Conservation (phyloP, 805 yeast species). For the Limtongia smithiae region DNA sequence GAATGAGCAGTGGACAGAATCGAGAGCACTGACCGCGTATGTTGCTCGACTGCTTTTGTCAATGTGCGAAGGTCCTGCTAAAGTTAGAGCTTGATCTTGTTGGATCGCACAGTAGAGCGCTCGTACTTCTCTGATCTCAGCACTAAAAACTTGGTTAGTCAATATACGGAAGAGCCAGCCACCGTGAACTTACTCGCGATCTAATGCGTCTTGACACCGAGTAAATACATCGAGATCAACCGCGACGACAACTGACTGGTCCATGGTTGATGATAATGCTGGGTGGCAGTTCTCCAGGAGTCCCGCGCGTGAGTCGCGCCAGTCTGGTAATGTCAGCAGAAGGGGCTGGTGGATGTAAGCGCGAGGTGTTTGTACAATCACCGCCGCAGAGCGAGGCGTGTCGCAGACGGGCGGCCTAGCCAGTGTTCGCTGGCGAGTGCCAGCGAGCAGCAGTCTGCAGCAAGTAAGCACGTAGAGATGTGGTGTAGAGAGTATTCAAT, state of each 20-base stretch:
- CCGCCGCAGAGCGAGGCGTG: no score
- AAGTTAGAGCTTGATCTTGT: conserved; percentile 1
- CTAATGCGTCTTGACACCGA: conserved; percentile 9
- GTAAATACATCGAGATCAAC: conserved; percentile 6
- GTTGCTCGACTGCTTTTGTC: conserved; percentile 9
- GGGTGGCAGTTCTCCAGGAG: no score
- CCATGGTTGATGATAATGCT: no score
- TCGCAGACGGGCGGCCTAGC: no score
- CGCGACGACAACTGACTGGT: not conserved
- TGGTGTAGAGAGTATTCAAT: no score
- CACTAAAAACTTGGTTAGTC: not conserved
- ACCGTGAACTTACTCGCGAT: conserved; percentile 8
- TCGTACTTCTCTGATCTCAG: conserved; percentile 2
- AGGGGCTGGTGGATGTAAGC: not conserved
- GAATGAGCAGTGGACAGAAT: conserved; percentile 6
- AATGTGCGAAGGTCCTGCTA: not conserved
- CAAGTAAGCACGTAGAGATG: no score
- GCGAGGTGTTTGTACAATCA: no score
- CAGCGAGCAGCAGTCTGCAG: no score
- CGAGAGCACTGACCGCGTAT: conserved; percentile 6
- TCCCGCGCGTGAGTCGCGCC: no score
- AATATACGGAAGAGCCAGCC: not conserved
- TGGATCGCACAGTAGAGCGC: not conserved
- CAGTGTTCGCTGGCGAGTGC: no score
- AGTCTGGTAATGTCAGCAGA: conserved; percentile 1